Conservation (phyloP, 2,329 filamentous ascomycete genomes). For the Diaporthe citrichinensis region DNA sequence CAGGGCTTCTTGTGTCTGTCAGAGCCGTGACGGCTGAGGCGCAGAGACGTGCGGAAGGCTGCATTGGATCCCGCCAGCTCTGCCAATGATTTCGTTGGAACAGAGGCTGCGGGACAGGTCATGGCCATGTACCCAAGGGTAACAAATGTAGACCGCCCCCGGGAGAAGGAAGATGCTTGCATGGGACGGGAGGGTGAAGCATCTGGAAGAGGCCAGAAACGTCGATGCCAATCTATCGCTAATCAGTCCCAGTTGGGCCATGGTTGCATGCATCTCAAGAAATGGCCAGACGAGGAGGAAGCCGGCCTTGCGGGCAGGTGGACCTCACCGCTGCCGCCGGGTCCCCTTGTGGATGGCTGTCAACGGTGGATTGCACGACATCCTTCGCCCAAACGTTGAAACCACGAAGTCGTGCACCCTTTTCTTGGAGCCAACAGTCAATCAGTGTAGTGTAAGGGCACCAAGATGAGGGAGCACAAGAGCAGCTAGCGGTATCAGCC, state of each 20-base stretch:
- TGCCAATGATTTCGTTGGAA: constrained; percentile 31
- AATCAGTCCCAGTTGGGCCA: not conserved
- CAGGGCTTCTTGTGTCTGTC: constrained; percentile 5
- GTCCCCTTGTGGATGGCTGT: not conserved
- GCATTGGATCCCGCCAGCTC: constrained; percentile 32
- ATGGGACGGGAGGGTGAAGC: constrained; percentile 28
- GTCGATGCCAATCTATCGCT: not conserved
- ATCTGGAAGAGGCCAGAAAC: constrained; percentile 11
- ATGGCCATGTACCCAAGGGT: constrained; percentile 9
- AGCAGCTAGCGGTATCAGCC: constrained; percentile 32
- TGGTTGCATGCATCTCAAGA: not conserved
- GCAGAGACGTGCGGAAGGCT: constrained; percentile 32
- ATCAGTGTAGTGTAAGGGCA: constrained; percentile 33
- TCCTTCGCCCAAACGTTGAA: not conserved
- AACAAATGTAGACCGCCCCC: constrained; percentile 36
- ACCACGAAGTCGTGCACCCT: not conserved
- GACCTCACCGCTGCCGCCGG: constrained; percentile 14
- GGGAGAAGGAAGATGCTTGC: constrained; percentile 17
- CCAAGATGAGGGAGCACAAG: constrained; percentile 1
- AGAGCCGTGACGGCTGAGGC: constrained; percentile 33
- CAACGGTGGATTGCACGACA: not conserved
- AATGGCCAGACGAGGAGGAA: not conserved
- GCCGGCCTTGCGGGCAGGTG: not conserved
- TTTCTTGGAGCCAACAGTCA: not conserved
- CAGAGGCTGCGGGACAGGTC: constrained; percentile 20